Evolutionary conservation across 2,329 filamentous ascomycete species (phyloP), one percentile per base, ranked within the genome.

Genomic region (Emmonsiellopsis sp.): DNA sequence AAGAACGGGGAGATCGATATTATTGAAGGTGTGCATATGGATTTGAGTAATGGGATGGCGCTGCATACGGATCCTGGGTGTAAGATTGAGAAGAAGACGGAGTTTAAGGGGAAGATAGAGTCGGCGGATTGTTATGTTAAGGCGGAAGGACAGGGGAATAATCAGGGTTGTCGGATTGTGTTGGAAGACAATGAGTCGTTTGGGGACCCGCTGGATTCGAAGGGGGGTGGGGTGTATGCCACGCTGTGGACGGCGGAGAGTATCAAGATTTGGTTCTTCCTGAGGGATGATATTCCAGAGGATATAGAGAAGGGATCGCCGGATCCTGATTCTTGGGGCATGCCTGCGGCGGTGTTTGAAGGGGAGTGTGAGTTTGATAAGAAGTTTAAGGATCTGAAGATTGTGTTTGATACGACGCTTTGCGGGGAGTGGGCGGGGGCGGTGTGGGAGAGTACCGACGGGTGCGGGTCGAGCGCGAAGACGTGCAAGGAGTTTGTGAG

Each of bases 341-440:
- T 62, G 8, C 74, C 77, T 0, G 71, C 71, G 55, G 74, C 72
- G 1, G 63, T 73, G 54, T 73, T 77, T 50, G 55, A 67, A 53
- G 68, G 69, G n/a, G 56, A 66, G 17, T 74, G 71, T 59, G 64
- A 70, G 51, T 66, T 76, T 27, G 62, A 65, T 36, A 61, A 62
- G 8, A 67, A 68, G n/a, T 75, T 76, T 61, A 64, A 64, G 44
- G 52, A 66, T 7, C 68, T 73, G 53, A 64, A 68, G 14, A 68
- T 75, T 47, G 65, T 78, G 21, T 73, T 80, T 53, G 74, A 80
- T 57, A 76, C 71, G 2, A 77, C 75, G 1, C 80, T 80, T 64
- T 80, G 77, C 56, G 78, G 78, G 36, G 74, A 77, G 51, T 81
- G 78, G 77, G 77, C 78, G 6, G 77, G 77, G 21, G 48, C 36